phyloP scores from a whole-genome alignment of 805 yeast genomes.

The Wickerhamomyces kurtzmanii region DNA sequence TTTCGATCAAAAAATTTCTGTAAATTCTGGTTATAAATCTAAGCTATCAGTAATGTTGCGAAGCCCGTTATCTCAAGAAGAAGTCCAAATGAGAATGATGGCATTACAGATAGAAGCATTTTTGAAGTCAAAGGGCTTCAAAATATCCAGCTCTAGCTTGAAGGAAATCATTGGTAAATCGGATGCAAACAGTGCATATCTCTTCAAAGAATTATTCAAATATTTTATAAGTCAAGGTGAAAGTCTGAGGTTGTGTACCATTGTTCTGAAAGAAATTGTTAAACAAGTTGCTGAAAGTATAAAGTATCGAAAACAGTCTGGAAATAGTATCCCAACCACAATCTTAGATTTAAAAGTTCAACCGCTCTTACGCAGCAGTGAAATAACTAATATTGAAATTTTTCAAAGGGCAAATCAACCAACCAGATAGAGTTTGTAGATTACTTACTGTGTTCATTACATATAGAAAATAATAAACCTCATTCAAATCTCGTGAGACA shows the following conservation, averaged over 20 bases:
- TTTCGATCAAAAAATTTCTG: conserved; percentile 23
- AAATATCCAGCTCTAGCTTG: conserved; percentile 30
- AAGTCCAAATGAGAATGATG: conserved; percentile 23
- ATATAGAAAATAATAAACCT: too few relatives aligned
- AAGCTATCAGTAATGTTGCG: conserved; percentile 31
- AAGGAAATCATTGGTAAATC: conserved; percentile 26
- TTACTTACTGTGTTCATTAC: too few relatives aligned
- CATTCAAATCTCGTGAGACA: too few relatives aligned
- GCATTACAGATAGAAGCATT: conserved; percentile 32
- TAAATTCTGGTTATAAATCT: conserved; percentile 24
- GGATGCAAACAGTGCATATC: conserved; percentile 23
- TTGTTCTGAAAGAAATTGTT: conserved; percentile 24
- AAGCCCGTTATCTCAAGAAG: conserved; percentile 25
- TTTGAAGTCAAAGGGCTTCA: conserved; percentile 35
- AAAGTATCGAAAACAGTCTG: conserved; percentile 3
- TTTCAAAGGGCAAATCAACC: too few relatives aligned
- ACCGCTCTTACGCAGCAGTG: too few relatives aligned
- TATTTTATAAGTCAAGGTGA: conserved; percentile 33
- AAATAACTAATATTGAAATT: too few relatives aligned
- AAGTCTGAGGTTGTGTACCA: conserved; percentile 23
- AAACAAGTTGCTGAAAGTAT: conserved; percentile 12
- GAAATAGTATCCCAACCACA: too few relatives aligned
- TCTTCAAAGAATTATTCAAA: conserved; percentile 31
- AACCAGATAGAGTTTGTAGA: too few relatives aligned
- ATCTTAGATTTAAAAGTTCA: too few relatives aligned